Evolutionary conservation across 2,329 filamentous ascomycete species (phyloP).

Genomic region (Colletotrichum theobromicola): DNA sequence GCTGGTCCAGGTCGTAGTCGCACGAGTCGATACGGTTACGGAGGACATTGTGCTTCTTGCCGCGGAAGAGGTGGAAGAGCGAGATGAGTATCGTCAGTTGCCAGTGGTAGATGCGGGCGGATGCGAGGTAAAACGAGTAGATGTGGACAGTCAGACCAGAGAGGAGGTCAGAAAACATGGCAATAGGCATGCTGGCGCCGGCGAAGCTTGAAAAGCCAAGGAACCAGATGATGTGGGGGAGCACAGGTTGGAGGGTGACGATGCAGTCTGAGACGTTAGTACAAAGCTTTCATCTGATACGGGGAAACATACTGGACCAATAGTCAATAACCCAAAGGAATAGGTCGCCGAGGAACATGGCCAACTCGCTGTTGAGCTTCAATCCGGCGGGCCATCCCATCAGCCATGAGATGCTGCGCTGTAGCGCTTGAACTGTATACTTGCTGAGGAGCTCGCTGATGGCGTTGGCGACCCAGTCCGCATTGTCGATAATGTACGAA

Average conservation of each 20-base stretch:
- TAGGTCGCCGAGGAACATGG: constrained; percentile 90
- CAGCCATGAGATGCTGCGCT: constrained; percentile 90
- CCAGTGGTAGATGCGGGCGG: constrained; percentile 97
- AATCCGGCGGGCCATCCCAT: constrained; percentile 95
- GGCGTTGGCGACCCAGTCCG: constrained; percentile 79
- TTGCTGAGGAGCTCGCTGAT: constrained; percentile 77
- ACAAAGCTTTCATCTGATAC: neutral
- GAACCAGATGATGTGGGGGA: constrained; percentile 89
- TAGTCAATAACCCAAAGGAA: constrained; percentile 99
- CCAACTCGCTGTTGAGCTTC: constrained; percentile 93
- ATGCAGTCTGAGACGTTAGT: constrained; percentile 68
- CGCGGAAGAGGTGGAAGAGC: constrained; percentile 97
- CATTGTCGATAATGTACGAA: constrained; percentile 96
- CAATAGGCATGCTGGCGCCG: constrained; percentile 95
- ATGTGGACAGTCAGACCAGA: constrained; percentile 94
- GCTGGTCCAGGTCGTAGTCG: constrained; percentile 97
- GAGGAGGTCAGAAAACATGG: constrained; percentile 91
- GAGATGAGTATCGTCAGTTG: constrained; percentile 96
- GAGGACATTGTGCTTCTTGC: constrained; percentile 96
- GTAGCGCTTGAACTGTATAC: constrained; percentile 89
- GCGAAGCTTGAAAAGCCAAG: constrained; percentile 95
- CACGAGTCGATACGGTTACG: constrained; percentile 98
- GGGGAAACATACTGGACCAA: constrained; percentile 76
- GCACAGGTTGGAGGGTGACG: constrained; percentile 73
- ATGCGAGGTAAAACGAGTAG: constrained; percentile 97